phyloP scores from a whole-genome alignment of 2,329 filamentous ascomycete species.

The Myriosclerotinia curreyana region DNA sequence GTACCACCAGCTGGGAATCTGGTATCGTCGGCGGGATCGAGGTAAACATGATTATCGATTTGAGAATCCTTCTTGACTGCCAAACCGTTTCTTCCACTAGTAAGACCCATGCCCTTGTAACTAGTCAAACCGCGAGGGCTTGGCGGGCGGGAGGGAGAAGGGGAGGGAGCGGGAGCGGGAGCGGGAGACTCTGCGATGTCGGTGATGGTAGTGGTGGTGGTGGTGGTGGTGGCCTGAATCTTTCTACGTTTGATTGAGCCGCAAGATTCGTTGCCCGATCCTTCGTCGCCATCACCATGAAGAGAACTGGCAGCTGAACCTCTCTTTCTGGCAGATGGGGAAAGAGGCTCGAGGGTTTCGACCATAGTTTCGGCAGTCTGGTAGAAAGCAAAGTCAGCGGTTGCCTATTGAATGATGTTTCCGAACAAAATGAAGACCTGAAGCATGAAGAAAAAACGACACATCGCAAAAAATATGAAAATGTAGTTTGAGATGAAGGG shows the following conservation, averaged over 20 bases:
- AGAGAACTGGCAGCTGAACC: background rate
- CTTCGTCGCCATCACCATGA: background rate
- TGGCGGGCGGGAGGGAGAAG: too few relatives aligned
- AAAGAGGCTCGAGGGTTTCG: background rate
- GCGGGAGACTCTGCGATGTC: too few relatives aligned
- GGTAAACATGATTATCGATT: background rate
- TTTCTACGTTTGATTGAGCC: background rate
- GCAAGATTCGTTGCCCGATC: background rate
- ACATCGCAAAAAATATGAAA: background rate
- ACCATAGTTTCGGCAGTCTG: background rate
- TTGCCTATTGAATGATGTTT: background rate
- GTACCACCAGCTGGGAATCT: background rate
- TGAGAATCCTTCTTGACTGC: background rate
- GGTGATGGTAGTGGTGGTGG: too few relatives aligned
- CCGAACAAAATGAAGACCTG: background rate
- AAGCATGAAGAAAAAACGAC: background rate
- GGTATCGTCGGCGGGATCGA: background rate
- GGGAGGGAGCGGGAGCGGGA: background rate
- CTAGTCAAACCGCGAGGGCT: background rate
- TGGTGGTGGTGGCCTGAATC: background rate
- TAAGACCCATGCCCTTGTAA: background rate
- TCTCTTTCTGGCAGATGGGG: background rate
- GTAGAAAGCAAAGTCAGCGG: background rate
- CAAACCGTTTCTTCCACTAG: background rate
- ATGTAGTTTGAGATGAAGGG: background rate